phyloP scores from a whole-genome alignment of 352 stramenopile species.

The Achlya hypogyna region DNA sequence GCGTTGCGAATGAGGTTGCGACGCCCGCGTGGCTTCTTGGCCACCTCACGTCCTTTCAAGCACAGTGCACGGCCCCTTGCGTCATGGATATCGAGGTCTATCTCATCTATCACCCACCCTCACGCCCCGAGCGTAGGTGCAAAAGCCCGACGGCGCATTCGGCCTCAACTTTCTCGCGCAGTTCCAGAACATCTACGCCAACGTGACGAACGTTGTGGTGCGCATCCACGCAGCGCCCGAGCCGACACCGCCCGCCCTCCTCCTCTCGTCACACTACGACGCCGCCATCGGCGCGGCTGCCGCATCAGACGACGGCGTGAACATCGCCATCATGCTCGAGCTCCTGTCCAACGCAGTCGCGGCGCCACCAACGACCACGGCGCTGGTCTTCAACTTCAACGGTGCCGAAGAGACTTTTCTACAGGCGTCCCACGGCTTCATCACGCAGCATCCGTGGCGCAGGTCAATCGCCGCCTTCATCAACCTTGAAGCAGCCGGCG shows the following conservation, averaged over 20 bases:
- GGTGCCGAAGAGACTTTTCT: slow-evolving; percentile 72
- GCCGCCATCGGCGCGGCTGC: slow-evolving; percentile 58
- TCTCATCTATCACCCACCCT: background rate
- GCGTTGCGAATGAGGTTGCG: slow-evolving; percentile 51
- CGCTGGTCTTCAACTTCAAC: slow-evolving; percentile 76
- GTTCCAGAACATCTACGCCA: slow-evolving; percentile 82
- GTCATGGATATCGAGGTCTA: slow-evolving; percentile 21
- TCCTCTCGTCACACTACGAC: slow-evolving; percentile 77
- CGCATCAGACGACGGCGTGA: slow-evolving; percentile 67
- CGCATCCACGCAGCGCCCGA: slow-evolving; percentile 35
- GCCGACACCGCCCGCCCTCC: slow-evolving; percentile 37
- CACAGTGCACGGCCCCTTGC: background rate
- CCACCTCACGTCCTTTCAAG: slow-evolving; percentile 25
- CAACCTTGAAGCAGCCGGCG: slow-evolving; percentile 63
- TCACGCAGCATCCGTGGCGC: slow-evolving; percentile 70
- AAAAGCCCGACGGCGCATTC: slow-evolving; percentile 52
- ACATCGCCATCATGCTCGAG: slow-evolving; percentile 76
- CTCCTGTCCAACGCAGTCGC: slow-evolving; percentile 38
- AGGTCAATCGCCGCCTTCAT: slow-evolving; percentile 63
- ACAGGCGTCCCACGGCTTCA: slow-evolving; percentile 69
- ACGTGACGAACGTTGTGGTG: slow-evolving; percentile 75
- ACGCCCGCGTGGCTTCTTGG: slow-evolving; percentile 46
- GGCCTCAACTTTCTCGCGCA: slow-evolving; percentile 65
- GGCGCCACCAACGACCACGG: slow-evolving; percentile 34
- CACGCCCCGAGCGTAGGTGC: slow-evolving; percentile 32